phyloP scores from a whole-genome alignment of 805 yeast genomes.

The Lachancea thermotolerans region DNA sequence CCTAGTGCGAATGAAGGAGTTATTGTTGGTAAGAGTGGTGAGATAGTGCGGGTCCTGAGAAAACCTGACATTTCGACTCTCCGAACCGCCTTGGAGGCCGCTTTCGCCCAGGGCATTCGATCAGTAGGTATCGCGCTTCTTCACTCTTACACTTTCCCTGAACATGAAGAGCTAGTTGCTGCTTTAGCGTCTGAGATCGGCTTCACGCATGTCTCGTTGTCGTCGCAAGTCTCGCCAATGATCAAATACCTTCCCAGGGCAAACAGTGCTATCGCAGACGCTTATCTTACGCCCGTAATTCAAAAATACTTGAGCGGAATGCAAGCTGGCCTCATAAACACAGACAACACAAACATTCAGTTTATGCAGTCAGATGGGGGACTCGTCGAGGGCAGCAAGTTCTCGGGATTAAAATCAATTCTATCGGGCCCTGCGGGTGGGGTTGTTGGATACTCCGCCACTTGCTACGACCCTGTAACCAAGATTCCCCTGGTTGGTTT shows the following conservation, averaged over 20 bases:
- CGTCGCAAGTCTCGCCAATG: constrained; percentile 69
- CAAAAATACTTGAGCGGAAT: constrained; percentile 56
- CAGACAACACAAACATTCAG: constrained; percentile 44
- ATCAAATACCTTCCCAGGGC: constrained; percentile 70
- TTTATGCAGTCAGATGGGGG: constrained; percentile 99
- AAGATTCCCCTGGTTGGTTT: constrained; percentile 66
- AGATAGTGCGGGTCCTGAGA: constrained; percentile 51
- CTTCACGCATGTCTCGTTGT: constrained; percentile 60
- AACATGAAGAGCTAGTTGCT: constrained; percentile 59
- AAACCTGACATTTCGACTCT: constrained; percentile 43
- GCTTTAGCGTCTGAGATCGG: constrained; percentile 58
- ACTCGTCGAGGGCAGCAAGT: constrained; percentile 70
- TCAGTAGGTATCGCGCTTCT: constrained; percentile 67
- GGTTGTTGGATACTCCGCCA: constrained; percentile 84
- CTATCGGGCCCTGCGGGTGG: constrained; percentile 98
- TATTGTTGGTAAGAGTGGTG: constrained; percentile 60
- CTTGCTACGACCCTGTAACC: constrained; percentile 57
- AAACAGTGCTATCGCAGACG: constrained; percentile 73
- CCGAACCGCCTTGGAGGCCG: constrained; percentile 34
- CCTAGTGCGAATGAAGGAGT: constrained; percentile 29
- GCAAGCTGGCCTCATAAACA: constrained; percentile 52
- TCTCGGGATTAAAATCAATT: constrained; percentile 83
- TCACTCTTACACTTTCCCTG: constrained; percentile 68
- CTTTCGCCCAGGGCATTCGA: constrained; percentile 52
- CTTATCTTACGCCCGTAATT: constrained; percentile 76